A percentile compares a stretch with the other conserved stretches of the same genome.
phyloP scores from a whole-genome alignment of 768 basidiomycete species.

The Boletus edulis region DNA sequence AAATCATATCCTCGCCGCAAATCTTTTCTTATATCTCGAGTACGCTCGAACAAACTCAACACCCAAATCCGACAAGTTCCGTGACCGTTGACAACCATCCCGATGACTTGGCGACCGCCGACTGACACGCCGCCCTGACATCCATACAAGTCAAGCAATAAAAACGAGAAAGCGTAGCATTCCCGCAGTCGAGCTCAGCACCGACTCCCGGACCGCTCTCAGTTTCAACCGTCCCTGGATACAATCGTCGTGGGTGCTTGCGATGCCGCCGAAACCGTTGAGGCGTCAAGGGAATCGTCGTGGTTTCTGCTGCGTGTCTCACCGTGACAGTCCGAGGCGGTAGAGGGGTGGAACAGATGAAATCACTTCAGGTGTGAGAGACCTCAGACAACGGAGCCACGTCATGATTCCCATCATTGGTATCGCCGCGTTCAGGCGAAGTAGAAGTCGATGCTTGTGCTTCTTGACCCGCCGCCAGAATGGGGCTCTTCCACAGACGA shows the following conservation, averaged over 20 bases:
- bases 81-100: too few species aligned
- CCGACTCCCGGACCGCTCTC: slow-evolving; percentile 1
- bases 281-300: slow-evolving; percentile 21
- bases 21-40: neutral
- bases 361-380: slow-evolving; percentile 23
- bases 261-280: slow-evolving; percentile 41
- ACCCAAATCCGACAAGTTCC: neutral
- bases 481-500: slow-evolving; percentile 68
- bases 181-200: slow-evolving; percentile 1
- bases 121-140: too few species aligned
- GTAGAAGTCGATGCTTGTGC: slow-evolving; percentile 3
- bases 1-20: neutral
- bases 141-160: too few species aligned
- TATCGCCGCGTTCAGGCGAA: slow-evolving; percentile 10
- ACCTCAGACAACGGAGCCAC: slow-evolving; percentile 29
- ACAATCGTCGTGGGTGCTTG: slow-evolving; percentile 59
- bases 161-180: too few species aligned
- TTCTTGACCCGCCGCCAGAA: slow-evolving; percentile 23
- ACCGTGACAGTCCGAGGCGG: slow-evolving; percentile 43
- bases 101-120: too few species aligned
- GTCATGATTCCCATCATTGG: slow-evolving; percentile 26
- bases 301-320: slow-evolving; percentile 28
- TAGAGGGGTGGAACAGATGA: slow-evolving; percentile 34
- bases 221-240: slow-evolving; percentile 36
- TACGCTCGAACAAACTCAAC: neutral